A percentile compares a stretch with the other conserved stretches of the same genome.
Conservation (phyloP, 768 basidiomycete species). For the Amanita muscaria region DNA sequence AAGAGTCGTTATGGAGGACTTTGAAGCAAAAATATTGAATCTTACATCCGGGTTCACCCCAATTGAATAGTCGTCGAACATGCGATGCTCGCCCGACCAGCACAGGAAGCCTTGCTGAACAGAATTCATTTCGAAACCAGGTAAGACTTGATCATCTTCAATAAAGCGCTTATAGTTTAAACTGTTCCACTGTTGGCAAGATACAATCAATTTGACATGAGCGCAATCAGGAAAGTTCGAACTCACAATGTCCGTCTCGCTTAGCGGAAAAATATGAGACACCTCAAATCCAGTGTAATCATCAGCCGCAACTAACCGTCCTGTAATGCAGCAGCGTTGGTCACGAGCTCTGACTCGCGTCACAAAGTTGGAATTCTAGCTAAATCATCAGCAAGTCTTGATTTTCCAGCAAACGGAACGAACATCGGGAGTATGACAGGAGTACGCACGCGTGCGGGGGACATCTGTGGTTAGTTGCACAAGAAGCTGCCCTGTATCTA, state of each 20-base stretch:
- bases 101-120: slow-evolving; percentile 16
- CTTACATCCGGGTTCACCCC: slow-evolving; percentile 15
- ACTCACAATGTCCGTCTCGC: slow-evolving; percentile 11
- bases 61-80: slow-evolving; percentile 14
- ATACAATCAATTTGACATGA: no score
- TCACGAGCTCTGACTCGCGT: slow-evolving; percentile 12
- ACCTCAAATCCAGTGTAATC: slow-evolving; percentile 15
- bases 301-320: slow-evolving; percentile 12
- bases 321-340: slow-evolving; percentile 14
- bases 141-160: slow-evolving; percentile 11
- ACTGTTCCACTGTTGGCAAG: slow-evolving; percentile 15
- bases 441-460: slow-evolving; percentile 13
- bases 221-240: no score
- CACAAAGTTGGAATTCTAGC: slow-evolving; percentile 9
- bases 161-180: slow-evolving; percentile 13
- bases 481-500: slow-evolving; percentile 9
- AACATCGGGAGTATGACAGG: slow-evolving; percentile 13
- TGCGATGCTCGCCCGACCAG: slow-evolving; percentile 12
- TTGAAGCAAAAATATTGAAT: background rate
- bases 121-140: slow-evolving; percentile 13
- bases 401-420: slow-evolving; percentile 3
- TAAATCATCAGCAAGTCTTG: slow-evolving; percentile 6
- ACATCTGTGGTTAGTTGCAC: slow-evolving; percentile 12
- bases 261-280: slow-evolving; percentile 15
- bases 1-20: background rate